A percentile compares a stretch with the other conserved stretches of the same genome.
These are phyloP conservation scores for Globisporangium canariense DNA, from an alignment of 352 stramenopile genomes.

Conservation along the genomic window DNA sequence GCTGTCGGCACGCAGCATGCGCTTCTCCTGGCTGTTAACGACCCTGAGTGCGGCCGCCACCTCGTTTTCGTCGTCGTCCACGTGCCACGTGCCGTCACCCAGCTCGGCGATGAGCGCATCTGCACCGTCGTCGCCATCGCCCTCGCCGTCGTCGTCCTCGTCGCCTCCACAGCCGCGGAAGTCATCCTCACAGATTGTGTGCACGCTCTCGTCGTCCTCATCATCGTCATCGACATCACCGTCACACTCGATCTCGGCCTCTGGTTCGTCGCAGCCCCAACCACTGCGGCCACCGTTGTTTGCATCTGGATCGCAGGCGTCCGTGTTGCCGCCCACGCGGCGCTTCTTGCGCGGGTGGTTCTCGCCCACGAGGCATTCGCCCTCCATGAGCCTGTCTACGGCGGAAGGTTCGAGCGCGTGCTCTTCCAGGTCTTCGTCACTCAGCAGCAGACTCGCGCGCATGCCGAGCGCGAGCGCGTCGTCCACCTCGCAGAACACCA, in stretches of 20 bases:
- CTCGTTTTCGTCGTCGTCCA: conserved; percentile 28
- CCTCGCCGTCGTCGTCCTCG: conserved; percentile 21
- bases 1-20: conserved; percentile 23
- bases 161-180: background rate
- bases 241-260: conserved; percentile 7
- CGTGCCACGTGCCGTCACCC: conserved; percentile 22
- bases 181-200: conserved; percentile 26
- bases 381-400: conserved; percentile 40
- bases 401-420: conserved; percentile 28
- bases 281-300: background rate
- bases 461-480: conserved; percentile 7
- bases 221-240: background rate
- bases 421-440: conserved; percentile 36
- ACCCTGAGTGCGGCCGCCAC: conserved; percentile 8
- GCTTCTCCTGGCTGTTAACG: conserved; percentile 22
- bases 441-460: conserved; percentile 15
- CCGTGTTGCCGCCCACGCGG: conserved; percentile 15
- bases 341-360: conserved; percentile 24
- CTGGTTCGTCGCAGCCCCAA: conserved; percentile 2
- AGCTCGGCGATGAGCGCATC: conserved; percentile 39
- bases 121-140: conserved; percentile 28
- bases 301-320: background rate
- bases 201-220: conserved; percentile 23
- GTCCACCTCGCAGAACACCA: conserved; percentile 18
- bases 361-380: conserved; percentile 43